phyloP scores from a whole-genome alignment of 2,329 filamentous ascomycete genomes.

The Intubia oerlemansii region DNA sequence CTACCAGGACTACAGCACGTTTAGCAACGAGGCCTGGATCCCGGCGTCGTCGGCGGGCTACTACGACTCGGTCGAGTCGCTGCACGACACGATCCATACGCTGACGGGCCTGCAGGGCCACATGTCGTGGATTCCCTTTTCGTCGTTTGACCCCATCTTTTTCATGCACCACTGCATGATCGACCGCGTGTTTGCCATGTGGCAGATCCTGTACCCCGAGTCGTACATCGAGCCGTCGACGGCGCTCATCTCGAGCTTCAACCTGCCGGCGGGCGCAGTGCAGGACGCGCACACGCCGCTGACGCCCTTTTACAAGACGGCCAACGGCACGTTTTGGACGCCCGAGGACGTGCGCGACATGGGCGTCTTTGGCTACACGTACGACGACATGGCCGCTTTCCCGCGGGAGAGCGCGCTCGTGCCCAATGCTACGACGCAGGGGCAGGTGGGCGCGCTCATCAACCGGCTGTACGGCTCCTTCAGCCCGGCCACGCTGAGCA shows the following conservation, averaged over 20 bases:
- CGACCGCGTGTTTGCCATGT: slow-evolving; percentile 55
- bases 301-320: slow-evolving; percentile 42
- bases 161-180: slow-evolving; percentile 59
- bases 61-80: slow-evolving; percentile 42
- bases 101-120: slow-evolving; percentile 40
- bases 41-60: slow-evolving; percentile 21
- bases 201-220: slow-evolving; percentile 51
- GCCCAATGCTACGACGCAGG: slow-evolving; percentile 14
- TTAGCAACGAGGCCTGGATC: slow-evolving; percentile 49
- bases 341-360: slow-evolving; percentile 38
- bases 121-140: slow-evolving; percentile 49
- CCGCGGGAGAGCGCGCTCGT: slow-evolving; percentile 7
- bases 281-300: slow-evolving; percentile 35
- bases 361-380: slow-evolving; percentile 49
- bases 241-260: slow-evolving; percentile 38
- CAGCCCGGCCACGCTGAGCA: slow-evolving; percentile 15
- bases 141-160: slow-evolving; percentile 61
- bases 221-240: slow-evolving; percentile 39
- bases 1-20: slow-evolving; percentile 44
- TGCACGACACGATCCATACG: slow-evolving; percentile 42
- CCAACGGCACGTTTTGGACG: slow-evolving; percentile 42
- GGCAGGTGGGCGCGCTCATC: slow-evolving; percentile 27
- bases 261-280: slow-evolving; percentile 28
- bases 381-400: slow-evolving; percentile 31
- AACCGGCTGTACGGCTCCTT: slow-evolving; percentile 39